Conservation (phyloP, 495 filamentous ascomycete genomes). For the Immersiella caudata region DNA sequence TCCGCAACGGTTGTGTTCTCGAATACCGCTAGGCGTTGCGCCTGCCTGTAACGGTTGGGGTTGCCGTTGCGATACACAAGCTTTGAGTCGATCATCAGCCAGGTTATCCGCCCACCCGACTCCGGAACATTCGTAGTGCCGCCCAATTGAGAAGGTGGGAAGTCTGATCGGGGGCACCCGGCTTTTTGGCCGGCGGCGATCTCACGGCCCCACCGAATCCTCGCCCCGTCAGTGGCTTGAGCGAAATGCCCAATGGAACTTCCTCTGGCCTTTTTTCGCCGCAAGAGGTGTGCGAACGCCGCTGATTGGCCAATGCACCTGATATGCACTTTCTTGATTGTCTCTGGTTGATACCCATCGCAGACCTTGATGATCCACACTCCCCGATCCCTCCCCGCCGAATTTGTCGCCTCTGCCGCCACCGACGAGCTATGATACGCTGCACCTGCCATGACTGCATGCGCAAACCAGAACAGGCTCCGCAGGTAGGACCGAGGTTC, state of each 20-base stretch:
- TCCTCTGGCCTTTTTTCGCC: background rate
- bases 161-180: background rate
- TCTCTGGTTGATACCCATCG: background rate
- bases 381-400: background rate
- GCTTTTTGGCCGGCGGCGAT: background rate
- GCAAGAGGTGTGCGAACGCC: background rate
- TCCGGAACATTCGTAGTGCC: background rate
- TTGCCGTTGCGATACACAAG: background rate
- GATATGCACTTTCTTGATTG: slow-evolving; percentile 5
- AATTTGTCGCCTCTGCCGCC: background rate
- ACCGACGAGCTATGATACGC: background rate
- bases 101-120: background rate
- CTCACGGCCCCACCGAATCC: background rate
- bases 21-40: background rate
- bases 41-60: background rate
- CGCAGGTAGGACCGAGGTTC: slow-evolving; percentile 1
- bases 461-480: background rate
- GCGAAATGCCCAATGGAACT: background rate
- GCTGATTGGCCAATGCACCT: slow-evolving; percentile 1
- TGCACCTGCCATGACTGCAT: background rate
- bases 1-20: background rate
- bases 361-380: background rate
- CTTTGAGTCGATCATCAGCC: background rate
- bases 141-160: slow-evolving; percentile 2
- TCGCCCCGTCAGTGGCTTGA: background rate